Evolutionary conservation across 768 basidiomycete species (phyloP).

Genomic region (Brasilioporus rufonigricans): DNA sequence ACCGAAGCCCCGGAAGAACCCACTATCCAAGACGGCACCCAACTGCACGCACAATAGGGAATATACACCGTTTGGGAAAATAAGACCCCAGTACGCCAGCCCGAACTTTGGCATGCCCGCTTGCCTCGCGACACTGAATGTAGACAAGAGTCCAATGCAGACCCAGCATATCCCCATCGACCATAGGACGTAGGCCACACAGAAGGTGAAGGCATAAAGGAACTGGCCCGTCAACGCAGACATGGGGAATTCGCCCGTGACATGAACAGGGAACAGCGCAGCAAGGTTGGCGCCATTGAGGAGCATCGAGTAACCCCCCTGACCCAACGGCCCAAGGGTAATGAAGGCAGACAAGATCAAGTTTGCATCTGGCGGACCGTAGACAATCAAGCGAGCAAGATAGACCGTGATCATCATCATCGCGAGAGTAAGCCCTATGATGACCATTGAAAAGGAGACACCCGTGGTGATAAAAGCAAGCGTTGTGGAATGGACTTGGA

Average conservation of each 20-base stretch:
- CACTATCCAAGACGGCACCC: constrained; percentile 45
- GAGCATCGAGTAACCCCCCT: constrained; percentile 47
- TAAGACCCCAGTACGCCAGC: constrained; percentile 51
- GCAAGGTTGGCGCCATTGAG: constrained; percentile 40
- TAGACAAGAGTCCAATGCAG: constrained; percentile 40
- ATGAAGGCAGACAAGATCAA: constrained; percentile 46
- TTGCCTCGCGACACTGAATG: constrained; percentile 32
- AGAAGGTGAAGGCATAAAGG: constrained; percentile 44
- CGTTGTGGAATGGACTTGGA: constrained; percentile 35
- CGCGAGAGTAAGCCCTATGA: constrained; percentile 46
- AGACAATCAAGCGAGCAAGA: constrained; percentile 42
- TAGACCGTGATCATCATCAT: constrained; percentile 50
- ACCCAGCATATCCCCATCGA: constrained; percentile 57
- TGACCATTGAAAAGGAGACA: constrained; percentile 42
- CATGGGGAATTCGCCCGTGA: constrained; percentile 31
- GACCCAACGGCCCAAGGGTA: constrained; percentile 52
- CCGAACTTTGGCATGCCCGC: constrained; percentile 40
- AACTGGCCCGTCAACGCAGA: constrained; percentile 38
- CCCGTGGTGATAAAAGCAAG: constrained; percentile 43
- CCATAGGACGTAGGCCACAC: constrained; percentile 48
- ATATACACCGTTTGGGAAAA: constrained; percentile 57
- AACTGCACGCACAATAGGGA: constrained; percentile 49
- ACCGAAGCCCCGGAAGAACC: constrained; percentile 52
- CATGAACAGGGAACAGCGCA: constrained; percentile 33
- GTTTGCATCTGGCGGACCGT: constrained; percentile 39